Conservation (phyloP, 2,329 filamentous ascomycete species). For the Fusarium globosum region DNA sequence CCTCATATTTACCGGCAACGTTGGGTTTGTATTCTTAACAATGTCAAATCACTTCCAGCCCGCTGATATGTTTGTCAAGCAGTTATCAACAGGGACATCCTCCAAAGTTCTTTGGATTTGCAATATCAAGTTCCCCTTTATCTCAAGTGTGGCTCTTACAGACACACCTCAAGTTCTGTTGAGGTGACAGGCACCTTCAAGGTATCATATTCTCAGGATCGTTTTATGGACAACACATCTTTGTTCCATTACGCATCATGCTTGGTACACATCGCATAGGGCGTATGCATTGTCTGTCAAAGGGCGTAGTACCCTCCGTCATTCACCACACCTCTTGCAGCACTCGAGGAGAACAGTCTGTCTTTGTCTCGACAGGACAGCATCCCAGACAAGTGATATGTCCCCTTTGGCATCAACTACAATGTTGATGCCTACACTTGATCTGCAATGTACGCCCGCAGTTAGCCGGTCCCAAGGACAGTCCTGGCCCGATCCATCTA, state of each 20-base stretch:
- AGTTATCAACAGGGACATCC: neutral
- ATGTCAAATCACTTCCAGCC: neutral
- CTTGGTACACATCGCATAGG: neutral
- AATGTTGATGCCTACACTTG: neutral
- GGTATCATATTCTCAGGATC: neutral
- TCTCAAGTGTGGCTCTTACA: neutral
- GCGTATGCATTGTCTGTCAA: neutral
- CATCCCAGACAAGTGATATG: neutral
- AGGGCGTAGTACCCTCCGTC: neutral
- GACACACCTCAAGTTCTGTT: neutral
- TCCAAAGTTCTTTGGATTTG: neutral
- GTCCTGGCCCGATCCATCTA: neutral
- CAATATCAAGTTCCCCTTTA: neutral
- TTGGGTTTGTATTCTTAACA: neutral
- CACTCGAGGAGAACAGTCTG: neutral
- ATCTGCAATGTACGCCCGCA: neutral
- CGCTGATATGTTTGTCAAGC: neutral
- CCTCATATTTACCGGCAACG: neutral
- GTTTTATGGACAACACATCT: neutral
- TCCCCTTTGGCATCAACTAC: neutral
- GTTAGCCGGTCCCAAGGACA: neutral
- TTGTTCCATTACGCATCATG: neutral
- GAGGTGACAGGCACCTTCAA: neutral
- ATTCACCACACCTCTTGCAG: neutral
- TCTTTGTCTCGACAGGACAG: neutral